Evolutionary conservation across 352 stramenopile genomes (phyloP), one percentile per base, ranked within the genome.

Genomic region (Thraustotheca clavata): DNA sequence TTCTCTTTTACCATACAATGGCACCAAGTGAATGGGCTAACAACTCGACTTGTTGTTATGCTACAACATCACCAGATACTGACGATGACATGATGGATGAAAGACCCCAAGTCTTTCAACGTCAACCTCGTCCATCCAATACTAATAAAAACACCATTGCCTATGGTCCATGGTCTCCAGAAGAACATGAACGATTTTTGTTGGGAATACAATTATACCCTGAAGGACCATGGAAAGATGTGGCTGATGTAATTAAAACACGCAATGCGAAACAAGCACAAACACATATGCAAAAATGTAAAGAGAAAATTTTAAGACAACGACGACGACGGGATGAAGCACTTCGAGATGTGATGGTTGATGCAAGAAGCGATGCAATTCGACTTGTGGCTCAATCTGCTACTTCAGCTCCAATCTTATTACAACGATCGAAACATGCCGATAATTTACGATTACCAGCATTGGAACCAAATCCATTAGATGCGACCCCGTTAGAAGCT

Each of bases 171-270:
- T 87, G 79, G 79, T 78, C 74, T 8, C 62, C 74, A 55, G 73
- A 83, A 43, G 79, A 88, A 61, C 79, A 86, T 67, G 67, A 72
- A 41, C 82, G 76, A 38, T 88, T 86, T 65, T 73, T 88, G 20
- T 48, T 75, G 8, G 77, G 70, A 32, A 70, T 88, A 40, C 73
- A 77, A 35, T 47, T 77, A 18, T 86, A 79, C 52, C 79, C 79
- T 2, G 41, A 76, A 26, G 79, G 79, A 0, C 77, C 79, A 24
- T 88, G 79, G 79, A 74, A 73, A 24, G 72, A 69, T 16, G 60
- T 88, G 14, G 75, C 75, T 1, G 72, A 68, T 18, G 67, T 74
- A 52, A 69, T 88, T 24, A 69, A 72, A 43, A 85, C 76, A 8
- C 76, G 79, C 40, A 77, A 70, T 34, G 75, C 80, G 20, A 76